phyloP scores from a whole-genome alignment of 768 basidiomycete genomes.

The Mycena chlorophos region DNA sequence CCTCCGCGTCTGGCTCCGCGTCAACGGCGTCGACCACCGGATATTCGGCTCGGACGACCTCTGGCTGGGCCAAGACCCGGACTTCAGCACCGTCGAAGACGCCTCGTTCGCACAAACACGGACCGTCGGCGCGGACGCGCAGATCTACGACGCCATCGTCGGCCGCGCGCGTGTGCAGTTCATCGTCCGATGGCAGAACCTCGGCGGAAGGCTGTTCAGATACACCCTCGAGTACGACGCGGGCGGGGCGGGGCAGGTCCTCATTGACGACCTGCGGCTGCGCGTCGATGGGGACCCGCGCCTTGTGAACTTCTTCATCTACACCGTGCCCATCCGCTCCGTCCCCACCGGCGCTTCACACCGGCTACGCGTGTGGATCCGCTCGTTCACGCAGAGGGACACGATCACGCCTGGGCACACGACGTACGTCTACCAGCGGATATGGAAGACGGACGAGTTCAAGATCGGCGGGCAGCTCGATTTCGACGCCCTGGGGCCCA shows the following conservation, averaged over 20 bases:
- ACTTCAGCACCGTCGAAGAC: conserved; percentile 57
- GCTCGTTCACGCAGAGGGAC: conserved; percentile 41
- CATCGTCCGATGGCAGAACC: conserved; percentile 53
- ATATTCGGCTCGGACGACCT: conserved; percentile 64
- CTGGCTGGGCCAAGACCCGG: conserved; percentile 67
- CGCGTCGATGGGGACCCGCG: conserved; percentile 56
- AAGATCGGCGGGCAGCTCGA: conserved; percentile 59
- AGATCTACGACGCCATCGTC: conserved; percentile 55
- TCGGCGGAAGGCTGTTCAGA: conserved; percentile 46
- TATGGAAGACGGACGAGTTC: conserved; percentile 65
- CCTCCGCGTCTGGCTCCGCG: conserved; percentile 65
- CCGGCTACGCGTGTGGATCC: conserved; percentile 64
- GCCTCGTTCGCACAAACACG: conserved; percentile 56
- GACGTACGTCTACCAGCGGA: conserved; percentile 60
- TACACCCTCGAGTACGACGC: conserved; percentile 68
- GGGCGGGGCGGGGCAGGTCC: conserved; percentile 53
- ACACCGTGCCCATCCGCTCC: conserved; percentile 56
- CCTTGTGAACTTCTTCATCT: conserved; percentile 57
- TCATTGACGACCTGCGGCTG: conserved; percentile 56
- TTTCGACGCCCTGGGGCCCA: conserved; percentile 50
- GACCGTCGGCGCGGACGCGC: conserved; percentile 41
- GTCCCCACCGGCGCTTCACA: conserved; percentile 59
- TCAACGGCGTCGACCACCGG: conserved; percentile 58
- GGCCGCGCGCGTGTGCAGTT: conserved; percentile 60
- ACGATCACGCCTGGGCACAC: conserved; percentile 36